These are phyloP conservation scores for Smithsoniella earleae DNA, from an alignment of 163 green algal species.

Conservation along the genomic window DNA sequence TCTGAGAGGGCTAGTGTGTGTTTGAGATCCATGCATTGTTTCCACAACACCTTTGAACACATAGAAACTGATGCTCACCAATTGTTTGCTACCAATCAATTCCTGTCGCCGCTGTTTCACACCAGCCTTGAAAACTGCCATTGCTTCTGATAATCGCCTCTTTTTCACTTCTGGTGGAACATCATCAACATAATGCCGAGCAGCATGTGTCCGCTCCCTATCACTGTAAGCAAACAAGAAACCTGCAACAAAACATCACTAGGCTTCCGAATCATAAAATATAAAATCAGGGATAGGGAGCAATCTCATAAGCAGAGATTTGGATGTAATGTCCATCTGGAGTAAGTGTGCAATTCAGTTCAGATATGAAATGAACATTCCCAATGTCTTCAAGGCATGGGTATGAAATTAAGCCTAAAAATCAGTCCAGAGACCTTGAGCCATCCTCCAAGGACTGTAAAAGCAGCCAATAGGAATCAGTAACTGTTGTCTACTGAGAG, in stretches of 20 bases:
- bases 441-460: too few species aligned
- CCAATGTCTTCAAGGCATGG: too few species aligned
- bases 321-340: conserved; percentile 65
- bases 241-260: too few species aligned
- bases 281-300: too few species aligned
- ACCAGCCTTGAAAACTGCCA: conserved; percentile 14
- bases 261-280: too few species aligned
- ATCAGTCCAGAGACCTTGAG: too few species aligned
- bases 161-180: conserved; percentile 32
- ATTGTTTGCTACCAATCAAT: not conserved
- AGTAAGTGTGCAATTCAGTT: conserved; percentile 42
- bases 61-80: conserved; percentile 13
- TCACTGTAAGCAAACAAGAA: conserved; percentile 84
- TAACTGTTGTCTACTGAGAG: too few species aligned
- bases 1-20: not conserved
- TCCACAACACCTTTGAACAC: not conserved
- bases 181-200: conserved; percentile 52
- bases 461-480: too few species aligned
- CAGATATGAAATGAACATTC: not conserved
- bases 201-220: conserved; percentile 68
- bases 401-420: too few species aligned
- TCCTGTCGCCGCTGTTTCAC: not conserved
- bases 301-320: conserved; percentile 58
- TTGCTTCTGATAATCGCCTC: not conserved
- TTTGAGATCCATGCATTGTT: not conserved